A percentile compares a stretch with the other conserved stretches of the same genome.
Evolutionary conservation across 805 yeast species (phyloP).

Genomic region (Cyberlindnera japonica): DNA sequence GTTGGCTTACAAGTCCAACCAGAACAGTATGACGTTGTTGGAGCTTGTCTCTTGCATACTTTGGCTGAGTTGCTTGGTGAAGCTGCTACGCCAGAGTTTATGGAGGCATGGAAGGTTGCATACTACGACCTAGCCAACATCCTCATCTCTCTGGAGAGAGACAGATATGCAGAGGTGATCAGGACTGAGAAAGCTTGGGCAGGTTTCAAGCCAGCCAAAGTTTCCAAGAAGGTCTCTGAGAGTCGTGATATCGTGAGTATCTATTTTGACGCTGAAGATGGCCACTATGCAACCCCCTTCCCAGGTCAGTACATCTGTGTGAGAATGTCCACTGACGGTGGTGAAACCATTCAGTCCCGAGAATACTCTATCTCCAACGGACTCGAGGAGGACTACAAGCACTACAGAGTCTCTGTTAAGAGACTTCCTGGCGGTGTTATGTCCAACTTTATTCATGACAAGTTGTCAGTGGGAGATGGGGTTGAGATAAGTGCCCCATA

Average conservation of each 20-base stretch:
- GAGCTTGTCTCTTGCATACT: slow-evolving; percentile 50
- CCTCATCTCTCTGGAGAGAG: slow-evolving; percentile 52
- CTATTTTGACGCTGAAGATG: slow-evolving; percentile 45
- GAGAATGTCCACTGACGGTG: slow-evolving; percentile 36
- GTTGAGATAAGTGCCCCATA: slow-evolving; percentile 55
- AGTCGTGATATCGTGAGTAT: slow-evolving; percentile 47
- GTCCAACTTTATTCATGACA: slow-evolving; percentile 47
- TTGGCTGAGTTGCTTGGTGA: slow-evolving; percentile 52
- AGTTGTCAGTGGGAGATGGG: slow-evolving; percentile 44
- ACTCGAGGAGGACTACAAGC: slow-evolving; percentile 25
- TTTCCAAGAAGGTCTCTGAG: slow-evolving; percentile 41
- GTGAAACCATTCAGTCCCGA: slow-evolving; percentile 44
- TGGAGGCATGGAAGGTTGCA: slow-evolving; percentile 64
- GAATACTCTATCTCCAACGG: slow-evolving; percentile 54
- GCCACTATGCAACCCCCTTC: slow-evolving; percentile 30
- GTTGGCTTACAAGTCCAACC: slow-evolving; percentile 59
- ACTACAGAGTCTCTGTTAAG: slow-evolving; percentile 58
- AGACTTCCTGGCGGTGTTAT: slow-evolving; percentile 44
- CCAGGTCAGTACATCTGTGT: slow-evolving; percentile 41
- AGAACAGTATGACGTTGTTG: slow-evolving; percentile 66
- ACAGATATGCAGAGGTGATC: slow-evolving; percentile 36
- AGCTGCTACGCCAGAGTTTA: slow-evolving; percentile 55
- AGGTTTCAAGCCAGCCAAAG: slow-evolving; percentile 52
- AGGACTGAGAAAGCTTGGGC: slow-evolving; percentile 44
- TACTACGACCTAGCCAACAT: slow-evolving; percentile 60